A percentile compares a stretch with the other conserved stretches of the same genome.
Evolutionary conservation across 441 rosid genomes (phyloP).

Genomic region (Populus tomentosa): DNA sequence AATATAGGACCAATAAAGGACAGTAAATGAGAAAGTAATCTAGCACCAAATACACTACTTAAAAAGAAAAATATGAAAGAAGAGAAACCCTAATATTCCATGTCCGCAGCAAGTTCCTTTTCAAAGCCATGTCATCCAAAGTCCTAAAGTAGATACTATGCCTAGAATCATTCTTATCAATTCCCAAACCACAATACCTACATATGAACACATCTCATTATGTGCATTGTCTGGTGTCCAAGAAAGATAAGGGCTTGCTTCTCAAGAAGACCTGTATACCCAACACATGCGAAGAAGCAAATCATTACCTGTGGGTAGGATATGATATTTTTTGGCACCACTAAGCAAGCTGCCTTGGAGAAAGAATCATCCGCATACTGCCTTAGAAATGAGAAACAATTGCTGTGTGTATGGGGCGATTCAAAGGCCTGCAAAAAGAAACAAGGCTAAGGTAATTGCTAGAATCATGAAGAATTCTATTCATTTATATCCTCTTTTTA

Average conservation of each 20-base stretch:
- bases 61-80: neutral
- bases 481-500: neutral
- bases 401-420: constrained; percentile 85
- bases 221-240: neutral
- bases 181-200: neutral
- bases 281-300: neutral
- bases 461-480: neutral
- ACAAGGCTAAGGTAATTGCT: constrained; percentile 6
- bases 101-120: neutral
- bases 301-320: constrained; percentile 86
- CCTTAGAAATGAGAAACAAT: constrained; percentile 81
- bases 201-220: neutral
- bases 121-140: neutral
- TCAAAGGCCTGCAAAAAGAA: constrained; percentile 73
- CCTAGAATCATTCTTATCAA: neutral
- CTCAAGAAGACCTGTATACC: neutral
- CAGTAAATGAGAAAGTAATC: neutral
- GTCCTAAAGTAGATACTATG: too few relatives aligned
- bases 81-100: neutral
- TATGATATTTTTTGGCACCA: constrained; percentile 72
- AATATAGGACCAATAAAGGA: neutral
- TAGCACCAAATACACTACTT: neutral
- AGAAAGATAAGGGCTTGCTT: neutral
- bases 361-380: constrained; percentile 83
- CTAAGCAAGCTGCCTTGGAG: constrained; percentile 85